Evolutionary conservation across 345 rosid genomes (phyloP), one percentile per base, ranked within the genome.

Genomic region (Erodium maritimum): DNA sequence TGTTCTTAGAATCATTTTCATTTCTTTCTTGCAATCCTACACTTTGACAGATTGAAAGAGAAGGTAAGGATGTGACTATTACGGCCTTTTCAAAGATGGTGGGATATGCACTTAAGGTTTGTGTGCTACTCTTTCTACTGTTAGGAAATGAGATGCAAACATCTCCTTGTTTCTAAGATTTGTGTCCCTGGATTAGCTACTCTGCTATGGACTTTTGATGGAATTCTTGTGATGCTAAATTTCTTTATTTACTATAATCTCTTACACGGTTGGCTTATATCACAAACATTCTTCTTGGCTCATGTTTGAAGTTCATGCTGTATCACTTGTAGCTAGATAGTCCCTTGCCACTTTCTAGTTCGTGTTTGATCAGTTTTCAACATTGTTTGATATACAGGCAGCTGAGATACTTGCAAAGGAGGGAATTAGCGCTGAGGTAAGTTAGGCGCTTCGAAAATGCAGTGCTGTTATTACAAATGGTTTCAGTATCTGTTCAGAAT

Each of bases 61-160:
- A 88, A 82, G 96, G 98, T 63, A 86, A 78, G 65, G 96, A 86
- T 77, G 90, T 88, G 63, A 91, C 98, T 0, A 81, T 91, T 59
- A 69, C 78, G 48, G 84, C 95, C 55, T 86, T 81, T 77, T 88
- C 93, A 5, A 88, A 82, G 72, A 86, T 88, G 93, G 98, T 88
- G 61, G 93, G 93, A 63, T 64, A 66, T 61, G 79, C 90, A 58
- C 90, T 91, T 61, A 71, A 86, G 98, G 98, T 86, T 66, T 57
- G 86, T 66, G 19, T 1, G 20, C 22, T 63, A 55, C 18, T 23
- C 17, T 42, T 42, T 42, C 17, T 42, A 42, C 4, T 42, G 48
- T 42, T 42, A 42, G 14, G 14, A 16, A 42, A 42, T 14, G 17
- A 7, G 48, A 14, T 16, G 3, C 14, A 7, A 13, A 42, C 37